Conservation (phyloP, 495 filamentous ascomycete genomes). For the Penicillium arizonense region DNA sequence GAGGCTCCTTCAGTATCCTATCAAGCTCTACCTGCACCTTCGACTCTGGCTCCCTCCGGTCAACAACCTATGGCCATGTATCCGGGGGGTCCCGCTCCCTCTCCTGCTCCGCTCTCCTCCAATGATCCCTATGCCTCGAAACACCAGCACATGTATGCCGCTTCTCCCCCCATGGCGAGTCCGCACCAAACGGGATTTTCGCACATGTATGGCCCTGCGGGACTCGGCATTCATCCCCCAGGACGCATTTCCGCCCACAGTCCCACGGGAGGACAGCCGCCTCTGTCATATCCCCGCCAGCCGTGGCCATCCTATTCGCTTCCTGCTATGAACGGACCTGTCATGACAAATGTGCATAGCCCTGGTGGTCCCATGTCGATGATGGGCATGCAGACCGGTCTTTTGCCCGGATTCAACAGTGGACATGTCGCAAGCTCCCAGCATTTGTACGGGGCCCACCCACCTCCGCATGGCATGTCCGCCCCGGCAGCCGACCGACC, state of each 20-base stretch:
- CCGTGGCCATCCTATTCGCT: constrained; percentile 57
- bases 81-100: constrained; percentile 53
- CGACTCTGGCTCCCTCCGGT: constrained; percentile 24
- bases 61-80: constrained; percentile 24
- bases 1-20: constrained; percentile 57
- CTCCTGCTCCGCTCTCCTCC: constrained; percentile 57
- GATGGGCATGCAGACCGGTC: constrained; percentile 58
- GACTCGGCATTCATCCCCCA: constrained; percentile 54
- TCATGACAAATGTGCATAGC: constrained; percentile 75
- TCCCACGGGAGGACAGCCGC: constrained; percentile 48
- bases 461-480: constrained; percentile 39
- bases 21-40: constrained; percentile 49
- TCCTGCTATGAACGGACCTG: constrained; percentile 63
- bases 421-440: constrained; percentile 55
- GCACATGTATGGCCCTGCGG: constrained; percentile 53
- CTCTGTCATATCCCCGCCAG: constrained; percentile 45
- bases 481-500: constrained; percentile 72
- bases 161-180: constrained; percentile 59
- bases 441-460: constrained; percentile 53
- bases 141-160: constrained; percentile 54
- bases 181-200: constrained; percentile 61
- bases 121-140: constrained; percentile 63
- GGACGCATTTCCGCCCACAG: constrained; percentile 55
- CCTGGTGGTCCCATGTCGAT: constrained; percentile 69
- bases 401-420: constrained; percentile 53